These are phyloP conservation scores for Tuber magnatum DNA, from an alignment of 495 filamentous ascomycete species.

Conservation along the genomic window DNA sequence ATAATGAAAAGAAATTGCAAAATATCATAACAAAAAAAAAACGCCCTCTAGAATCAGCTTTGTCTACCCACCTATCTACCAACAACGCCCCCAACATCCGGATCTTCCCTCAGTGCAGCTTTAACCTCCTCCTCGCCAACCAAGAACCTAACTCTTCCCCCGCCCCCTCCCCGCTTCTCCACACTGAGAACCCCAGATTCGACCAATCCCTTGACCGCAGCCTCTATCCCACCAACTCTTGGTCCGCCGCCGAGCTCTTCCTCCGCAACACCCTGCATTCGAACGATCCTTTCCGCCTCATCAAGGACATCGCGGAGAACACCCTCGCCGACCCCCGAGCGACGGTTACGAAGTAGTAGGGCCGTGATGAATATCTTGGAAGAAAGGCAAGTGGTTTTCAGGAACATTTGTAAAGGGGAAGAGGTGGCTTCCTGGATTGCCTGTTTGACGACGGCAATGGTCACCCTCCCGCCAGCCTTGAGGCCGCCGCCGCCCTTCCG, in stretches of 20 bases:
- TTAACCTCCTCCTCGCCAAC: slow-evolving; percentile 86
- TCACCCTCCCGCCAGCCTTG: slow-evolving; percentile 57
- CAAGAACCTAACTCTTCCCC: slow-evolving; percentile 74
- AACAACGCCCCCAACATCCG: slow-evolving; percentile 68
- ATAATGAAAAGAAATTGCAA: too few relatives aligned
- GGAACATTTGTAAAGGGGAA: slow-evolving; percentile 79
- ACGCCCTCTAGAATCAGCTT: background rate
- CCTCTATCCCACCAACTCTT: slow-evolving; percentile 60
- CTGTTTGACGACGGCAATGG: slow-evolving; percentile 83
- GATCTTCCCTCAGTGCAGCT: slow-evolving; percentile 79
- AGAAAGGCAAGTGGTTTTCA: slow-evolving; percentile 70
- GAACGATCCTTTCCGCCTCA: slow-evolving; percentile 67
- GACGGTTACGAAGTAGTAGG: slow-evolving; percentile 64
- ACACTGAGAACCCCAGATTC: slow-evolving; percentile 81
- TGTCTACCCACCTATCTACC: slow-evolving; percentile 33
- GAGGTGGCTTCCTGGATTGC: slow-evolving; percentile 93
- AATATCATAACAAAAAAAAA: background rate
- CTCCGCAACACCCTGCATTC: slow-evolving; percentile 50
- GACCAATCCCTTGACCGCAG: slow-evolving; percentile 69
- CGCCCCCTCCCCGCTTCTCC: slow-evolving; percentile 73
- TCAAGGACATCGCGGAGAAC: slow-evolving; percentile 85
- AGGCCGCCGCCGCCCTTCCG: slow-evolving; percentile 31
- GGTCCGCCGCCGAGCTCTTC: slow-evolving; percentile 41
- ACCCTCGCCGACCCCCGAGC: slow-evolving; percentile 80
- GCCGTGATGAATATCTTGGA: slow-evolving; percentile 80